A percentile compares a stretch with the other conserved stretches of the same genome.
Conservation (phyloP, 306 rosid genomes). For the Begonia peltatifolia region DNA sequence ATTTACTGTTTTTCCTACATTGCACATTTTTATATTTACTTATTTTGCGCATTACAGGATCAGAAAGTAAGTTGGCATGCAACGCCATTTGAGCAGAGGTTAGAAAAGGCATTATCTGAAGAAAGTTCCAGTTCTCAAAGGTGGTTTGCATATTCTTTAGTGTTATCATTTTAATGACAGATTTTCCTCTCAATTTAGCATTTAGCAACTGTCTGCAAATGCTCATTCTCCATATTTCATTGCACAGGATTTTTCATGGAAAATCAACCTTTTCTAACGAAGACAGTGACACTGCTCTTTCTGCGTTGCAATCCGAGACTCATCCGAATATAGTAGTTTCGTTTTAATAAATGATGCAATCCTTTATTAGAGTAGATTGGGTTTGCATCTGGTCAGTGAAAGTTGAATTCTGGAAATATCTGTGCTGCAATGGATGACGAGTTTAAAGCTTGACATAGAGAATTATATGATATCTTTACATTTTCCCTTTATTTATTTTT, state of each 20-base stretch:
- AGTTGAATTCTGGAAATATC: too few species aligned
- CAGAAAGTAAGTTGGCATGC: conserved; percentile 98
- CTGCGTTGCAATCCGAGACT: conserved; percentile 27
- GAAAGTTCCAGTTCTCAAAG: conserved; percentile 44
- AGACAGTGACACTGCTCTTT: conserved; percentile 46
- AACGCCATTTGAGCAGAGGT: conserved; percentile 82
- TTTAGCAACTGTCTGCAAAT: background rate
- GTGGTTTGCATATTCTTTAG: background rate
- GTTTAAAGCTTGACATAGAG: too few species aligned
- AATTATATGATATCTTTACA: too few species aligned
- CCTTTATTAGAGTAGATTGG: too few species aligned
- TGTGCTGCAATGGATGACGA: too few species aligned
- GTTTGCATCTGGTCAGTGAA: too few species aligned
- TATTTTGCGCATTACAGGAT: conserved; percentile 32
- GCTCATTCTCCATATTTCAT: background rate
- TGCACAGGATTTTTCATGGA: conserved; percentile 11
- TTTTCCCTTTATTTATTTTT: too few species aligned
- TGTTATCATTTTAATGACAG: too few species aligned
- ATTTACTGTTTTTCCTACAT: background rate
- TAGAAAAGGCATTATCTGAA: conserved; percentile 75
- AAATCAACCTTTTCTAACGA: conserved; percentile 42
- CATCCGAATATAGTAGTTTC: too few species aligned
- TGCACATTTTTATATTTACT: background rate
- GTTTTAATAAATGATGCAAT: too few species aligned
- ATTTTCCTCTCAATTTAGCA: too few species aligned